Evolutionary conservation across 805 yeast genomes (phyloP).

Genomic region (Yamadazyma olivae): DNA sequence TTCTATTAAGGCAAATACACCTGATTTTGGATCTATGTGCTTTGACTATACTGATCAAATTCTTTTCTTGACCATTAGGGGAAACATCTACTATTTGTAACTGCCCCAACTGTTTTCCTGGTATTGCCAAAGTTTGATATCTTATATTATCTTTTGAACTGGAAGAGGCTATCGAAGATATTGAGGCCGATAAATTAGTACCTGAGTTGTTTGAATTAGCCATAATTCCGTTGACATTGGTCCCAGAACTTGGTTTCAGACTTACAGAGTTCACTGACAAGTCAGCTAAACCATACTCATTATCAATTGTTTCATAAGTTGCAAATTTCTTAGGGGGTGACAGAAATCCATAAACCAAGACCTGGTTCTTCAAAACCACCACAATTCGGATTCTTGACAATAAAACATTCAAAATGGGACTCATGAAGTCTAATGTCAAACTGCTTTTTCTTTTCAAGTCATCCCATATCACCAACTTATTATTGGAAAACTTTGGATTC

Average conservation of each 20-base stretch:
- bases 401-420: slow-evolving; percentile 70
- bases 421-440: slow-evolving; percentile 68
- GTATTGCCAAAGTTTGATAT: slow-evolving; percentile 66
- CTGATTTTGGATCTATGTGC: slow-evolving; percentile 72
- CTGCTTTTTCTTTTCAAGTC: slow-evolving; percentile 77
- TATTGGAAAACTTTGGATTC: slow-evolving; percentile 72
- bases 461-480: slow-evolving; percentile 88
- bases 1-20: slow-evolving; percentile 58
- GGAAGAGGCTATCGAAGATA: slow-evolving; percentile 8
- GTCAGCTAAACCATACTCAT: slow-evolving; percentile 64
- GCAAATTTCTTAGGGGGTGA: slow-evolving; percentile 71
- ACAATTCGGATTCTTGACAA: slow-evolving; percentile 74
- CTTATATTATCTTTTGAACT: slow-evolving; percentile 16
- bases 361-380: slow-evolving; percentile 64
- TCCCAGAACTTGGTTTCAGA: slow-evolving; percentile 3
- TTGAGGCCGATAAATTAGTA: slow-evolving; percentile 9
- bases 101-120: slow-evolving; percentile 74
- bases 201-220: slow-evolving; percentile 5
- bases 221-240: neutral
- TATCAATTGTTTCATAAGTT: slow-evolving; percentile 61
- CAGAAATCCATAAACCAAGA: slow-evolving; percentile 75
- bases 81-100: slow-evolving; percentile 76
- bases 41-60: slow-evolving; percentile 63
- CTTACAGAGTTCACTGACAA: slow-evolving; percentile 28
- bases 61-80: slow-evolving; percentile 60